Conservation (phyloP, 441 rosid species). For the Hypseocharis bilobata region DNA sequence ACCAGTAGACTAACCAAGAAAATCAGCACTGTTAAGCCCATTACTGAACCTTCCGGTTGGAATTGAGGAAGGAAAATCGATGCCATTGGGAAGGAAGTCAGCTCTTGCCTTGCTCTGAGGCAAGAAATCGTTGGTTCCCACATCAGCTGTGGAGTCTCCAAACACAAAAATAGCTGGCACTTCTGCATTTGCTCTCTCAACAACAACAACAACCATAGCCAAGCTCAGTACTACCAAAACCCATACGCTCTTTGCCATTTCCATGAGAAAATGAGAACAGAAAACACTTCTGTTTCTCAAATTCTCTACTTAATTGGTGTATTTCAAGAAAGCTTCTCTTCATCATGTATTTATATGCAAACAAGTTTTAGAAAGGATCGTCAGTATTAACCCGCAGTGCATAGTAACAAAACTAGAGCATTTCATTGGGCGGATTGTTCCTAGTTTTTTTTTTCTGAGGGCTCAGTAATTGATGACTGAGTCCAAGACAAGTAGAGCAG, state of each 20-base stretch:
- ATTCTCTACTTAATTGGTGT: not conserved
- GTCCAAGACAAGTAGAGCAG: not conserved
- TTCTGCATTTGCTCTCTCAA: conserved; percentile 19
- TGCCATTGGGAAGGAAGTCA: conserved; percentile 38
- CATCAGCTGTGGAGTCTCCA: conserved; percentile 51
- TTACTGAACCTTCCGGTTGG: conserved; percentile 53
- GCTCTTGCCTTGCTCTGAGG: conserved; percentile 26
- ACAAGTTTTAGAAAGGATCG: not conserved
- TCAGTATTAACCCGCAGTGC: not conserved
- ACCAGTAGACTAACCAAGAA: conserved; percentile 30
- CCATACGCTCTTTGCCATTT: conserved; percentile 23
- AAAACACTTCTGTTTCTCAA: not conserved
- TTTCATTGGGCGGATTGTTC: conserved; percentile 1
- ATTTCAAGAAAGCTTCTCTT: not conserved
- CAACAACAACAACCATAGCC: conserved; percentile 3
- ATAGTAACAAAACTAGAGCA: not conserved
- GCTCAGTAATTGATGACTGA: not conserved
- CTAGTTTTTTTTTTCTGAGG: not conserved
- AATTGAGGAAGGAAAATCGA: conserved; percentile 38
- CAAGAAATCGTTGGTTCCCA: conserved; percentile 43
- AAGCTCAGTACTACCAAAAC: conserved; percentile 7
- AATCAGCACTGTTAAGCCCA: conserved; percentile 50
- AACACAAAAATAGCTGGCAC: conserved; percentile 33
- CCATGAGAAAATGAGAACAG: not conserved
- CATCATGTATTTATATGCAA: conserved; percentile 20